A percentile compares a stretch with the other conserved stretches of the same genome.
Evolutionary conservation across 768 basidiomycete species (phyloP).

Genomic region (Podaxis rugospora): DNA sequence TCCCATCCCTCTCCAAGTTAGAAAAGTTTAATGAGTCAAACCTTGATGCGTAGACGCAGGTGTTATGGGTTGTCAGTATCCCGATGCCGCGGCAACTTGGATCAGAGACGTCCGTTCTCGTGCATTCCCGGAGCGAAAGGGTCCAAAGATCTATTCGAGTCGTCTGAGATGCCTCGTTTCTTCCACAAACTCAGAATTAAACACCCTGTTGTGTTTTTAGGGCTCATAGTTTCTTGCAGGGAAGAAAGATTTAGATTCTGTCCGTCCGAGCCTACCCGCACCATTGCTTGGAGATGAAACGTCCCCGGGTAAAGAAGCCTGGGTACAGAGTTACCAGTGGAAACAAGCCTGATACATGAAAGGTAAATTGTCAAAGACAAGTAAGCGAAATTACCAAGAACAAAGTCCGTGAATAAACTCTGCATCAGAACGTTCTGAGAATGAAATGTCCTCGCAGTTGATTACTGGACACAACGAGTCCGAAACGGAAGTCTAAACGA

Average conservation of each 20-base stretch:
- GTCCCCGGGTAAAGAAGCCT: too few relatives aligned
- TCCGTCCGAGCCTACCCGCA: too few relatives aligned
- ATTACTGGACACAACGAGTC: neutral
- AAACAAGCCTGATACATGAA: too few relatives aligned
- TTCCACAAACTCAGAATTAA: neutral
- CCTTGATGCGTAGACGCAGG: constrained; percentile 25
- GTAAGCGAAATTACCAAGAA: too few relatives aligned
- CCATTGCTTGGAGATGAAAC: too few relatives aligned
- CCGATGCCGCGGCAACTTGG: constrained; percentile 37
- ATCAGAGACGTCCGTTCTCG: constrained; percentile 31
- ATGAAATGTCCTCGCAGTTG: too few relatives aligned
- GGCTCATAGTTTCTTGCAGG: too few relatives aligned
- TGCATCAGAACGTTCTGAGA: too few relatives aligned
- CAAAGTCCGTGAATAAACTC: too few relatives aligned
- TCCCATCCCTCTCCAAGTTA: neutral
- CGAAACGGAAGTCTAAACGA: constrained; percentile 12
- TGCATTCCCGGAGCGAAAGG: constrained; percentile 28
- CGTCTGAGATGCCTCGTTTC: neutral
- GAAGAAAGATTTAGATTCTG: too few relatives aligned
- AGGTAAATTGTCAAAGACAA: too few relatives aligned
- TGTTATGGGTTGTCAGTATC: constrained; percentile 39
- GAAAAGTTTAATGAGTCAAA: neutral
- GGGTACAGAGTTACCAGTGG: too few relatives aligned
- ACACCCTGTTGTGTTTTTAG: neutral
- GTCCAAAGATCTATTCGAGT: neutral